These are phyloP conservation scores for Jaminaea rosea DNA, from an alignment of 1,284 basidiomycete genomes.

Conservation along the genomic window DNA sequence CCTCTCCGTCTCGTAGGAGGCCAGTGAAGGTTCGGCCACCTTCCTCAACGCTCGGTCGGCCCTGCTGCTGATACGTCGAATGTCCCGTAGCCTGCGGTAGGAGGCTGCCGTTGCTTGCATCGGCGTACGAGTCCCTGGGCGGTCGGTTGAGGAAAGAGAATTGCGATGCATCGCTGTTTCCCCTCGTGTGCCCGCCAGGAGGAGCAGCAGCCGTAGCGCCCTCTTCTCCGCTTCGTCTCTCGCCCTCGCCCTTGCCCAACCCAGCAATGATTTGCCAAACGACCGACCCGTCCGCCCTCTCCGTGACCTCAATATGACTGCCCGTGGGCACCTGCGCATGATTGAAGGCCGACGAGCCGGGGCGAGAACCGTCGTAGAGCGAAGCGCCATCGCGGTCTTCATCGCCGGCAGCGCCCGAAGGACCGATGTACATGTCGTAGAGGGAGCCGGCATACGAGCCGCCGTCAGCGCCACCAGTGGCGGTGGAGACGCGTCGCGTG, in stretches of 20 bases:
- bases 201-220: slow-evolving; percentile 8
- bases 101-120: background rate
- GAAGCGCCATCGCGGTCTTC: background rate
- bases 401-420: background rate
- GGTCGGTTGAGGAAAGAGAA: slow-evolving; percentile 4
- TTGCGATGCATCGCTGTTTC: slow-evolving; percentile 8
- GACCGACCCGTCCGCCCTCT: slow-evolving; percentile 34
- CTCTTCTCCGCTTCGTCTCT: background rate
- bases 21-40: slow-evolving; percentile 14
- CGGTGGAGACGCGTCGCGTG: background rate
- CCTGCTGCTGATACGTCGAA: no score
- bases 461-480: slow-evolving; percentile 10
- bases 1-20: slow-evolving; percentile 11
- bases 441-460: slow-evolving; percentile 32
- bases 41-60: no score
- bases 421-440: slow-evolving; percentile 31
- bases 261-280: slow-evolving; percentile 42
- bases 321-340: no score
- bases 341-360: no score
- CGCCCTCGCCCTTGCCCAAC: no score
- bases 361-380: slow-evolving; percentile 8
- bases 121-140: background rate
- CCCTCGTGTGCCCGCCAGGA: slow-evolving; percentile 14
- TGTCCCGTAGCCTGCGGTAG: no score
- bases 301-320: slow-evolving; percentile 37